phyloP scores from a whole-genome alignment of 1,139 yeast species.

The Blastobotrys apis region DNA sequence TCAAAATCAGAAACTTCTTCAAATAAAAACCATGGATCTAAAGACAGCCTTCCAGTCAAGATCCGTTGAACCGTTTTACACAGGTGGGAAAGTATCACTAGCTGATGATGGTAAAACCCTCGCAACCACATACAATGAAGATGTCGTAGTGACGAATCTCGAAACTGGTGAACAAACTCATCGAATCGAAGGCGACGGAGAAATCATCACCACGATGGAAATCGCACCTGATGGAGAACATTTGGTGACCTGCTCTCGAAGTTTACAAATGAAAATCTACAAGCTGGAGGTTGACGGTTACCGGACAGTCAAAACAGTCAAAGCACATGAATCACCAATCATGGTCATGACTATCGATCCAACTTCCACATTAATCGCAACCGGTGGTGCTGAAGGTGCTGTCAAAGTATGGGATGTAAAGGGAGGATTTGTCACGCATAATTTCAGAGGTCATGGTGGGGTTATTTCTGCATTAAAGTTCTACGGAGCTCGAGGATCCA shows the following conservation, averaged over 20 bases:
- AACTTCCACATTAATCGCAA: constrained; percentile 81
- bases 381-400: constrained; percentile 94
- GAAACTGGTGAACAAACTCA: constrained; percentile 54
- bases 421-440: constrained; percentile 84
- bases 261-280: constrained; percentile 73
- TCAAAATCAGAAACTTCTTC: not conserved
- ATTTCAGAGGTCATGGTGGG: constrained; percentile 92
- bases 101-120: constrained; percentile 60
- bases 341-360: constrained; percentile 72
- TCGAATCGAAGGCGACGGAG: constrained; percentile 58
- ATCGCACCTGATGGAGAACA: constrained; percentile 71
- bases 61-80: constrained; percentile 69
- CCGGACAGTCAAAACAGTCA: constrained; percentile 37
- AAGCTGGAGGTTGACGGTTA: constrained; percentile 33
- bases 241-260: constrained; percentile 73
- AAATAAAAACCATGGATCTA: constrained; percentile 15
- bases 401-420: constrained; percentile 90
- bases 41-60: constrained; percentile 42
- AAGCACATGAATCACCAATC: constrained; percentile 66
- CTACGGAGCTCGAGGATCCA: constrained; percentile 54
- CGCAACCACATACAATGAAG: constrained; percentile 75
- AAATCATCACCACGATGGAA: constrained; percentile 74
- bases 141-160: constrained; percentile 61
- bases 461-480: constrained; percentile 75
- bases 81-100: constrained; percentile 77